These are phyloP conservation scores for Elongisporangium prolatum DNA, from an alignment of 352 stramenopile genomes.

Conservation along the genomic window DNA sequence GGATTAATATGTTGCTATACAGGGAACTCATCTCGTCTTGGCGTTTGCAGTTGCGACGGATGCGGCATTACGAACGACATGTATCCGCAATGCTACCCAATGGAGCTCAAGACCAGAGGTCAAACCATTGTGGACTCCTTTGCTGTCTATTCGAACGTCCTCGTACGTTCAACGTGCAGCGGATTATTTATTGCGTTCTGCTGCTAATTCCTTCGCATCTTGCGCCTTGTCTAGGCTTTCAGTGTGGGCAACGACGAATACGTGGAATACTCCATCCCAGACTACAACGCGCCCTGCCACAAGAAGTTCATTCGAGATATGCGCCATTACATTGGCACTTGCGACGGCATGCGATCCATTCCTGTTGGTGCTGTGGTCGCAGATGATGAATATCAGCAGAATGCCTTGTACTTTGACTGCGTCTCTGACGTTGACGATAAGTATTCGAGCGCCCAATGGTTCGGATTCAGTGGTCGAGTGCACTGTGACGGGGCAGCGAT, in stretches of 20 bases:
- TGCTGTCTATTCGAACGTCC: constrained; percentile 79
- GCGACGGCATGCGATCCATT: constrained; percentile 50
- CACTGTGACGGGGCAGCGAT: constrained; percentile 55
- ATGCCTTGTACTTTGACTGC: constrained; percentile 87
- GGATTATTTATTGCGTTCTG: not conserved
- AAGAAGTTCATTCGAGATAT: constrained; percentile 90
- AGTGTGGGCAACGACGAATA: constrained; percentile 86
- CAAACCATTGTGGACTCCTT: constrained; percentile 78
- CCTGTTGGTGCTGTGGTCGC: constrained; percentile 74
- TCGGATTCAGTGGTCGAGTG: constrained; percentile 82
- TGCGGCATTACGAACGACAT: constrained; percentile 54
- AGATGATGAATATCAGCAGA: constrained; percentile 50
- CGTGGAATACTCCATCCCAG: constrained; percentile 30
- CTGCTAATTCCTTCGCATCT: not conserved
- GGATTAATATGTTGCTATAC: not conserved
- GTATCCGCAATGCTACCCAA: constrained; percentile 55
- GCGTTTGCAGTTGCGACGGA: constrained; percentile 32
- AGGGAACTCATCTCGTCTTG: not conserved
- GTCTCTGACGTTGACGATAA: constrained; percentile 52
- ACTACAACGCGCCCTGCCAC: constrained; percentile 74
- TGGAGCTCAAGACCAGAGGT: constrained; percentile 55
- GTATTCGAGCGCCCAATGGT: constrained; percentile 83
- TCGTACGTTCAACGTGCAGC: constrained; percentile 13
- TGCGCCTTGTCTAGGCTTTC: constrained; percentile 22
- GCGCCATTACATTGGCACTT: constrained; percentile 54